phyloP scores from a whole-genome alignment of 2,329 filamentous ascomycete genomes.

The Stemphylium lycopersici region DNA sequence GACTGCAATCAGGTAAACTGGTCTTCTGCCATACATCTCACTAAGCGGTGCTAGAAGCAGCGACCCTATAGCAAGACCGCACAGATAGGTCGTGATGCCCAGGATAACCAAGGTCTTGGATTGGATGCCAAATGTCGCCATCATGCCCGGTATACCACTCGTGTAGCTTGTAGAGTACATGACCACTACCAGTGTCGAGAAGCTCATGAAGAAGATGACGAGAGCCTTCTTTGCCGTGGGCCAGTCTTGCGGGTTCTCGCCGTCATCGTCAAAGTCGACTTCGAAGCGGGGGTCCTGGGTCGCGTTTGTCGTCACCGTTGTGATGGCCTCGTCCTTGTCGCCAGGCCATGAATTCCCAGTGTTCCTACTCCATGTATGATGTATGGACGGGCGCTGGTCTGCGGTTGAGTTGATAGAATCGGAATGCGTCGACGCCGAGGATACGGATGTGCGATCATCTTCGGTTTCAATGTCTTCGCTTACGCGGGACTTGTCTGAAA shows the following conservation, averaged over 20 bases:
- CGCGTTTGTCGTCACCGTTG: conserved; percentile 44
- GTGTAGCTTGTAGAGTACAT: conserved; percentile 80
- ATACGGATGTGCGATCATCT: conserved; percentile 30
- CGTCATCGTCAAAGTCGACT: conserved; percentile 68
- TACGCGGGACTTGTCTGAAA: conserved; percentile 8
- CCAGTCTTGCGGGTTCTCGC: conserved; percentile 73
- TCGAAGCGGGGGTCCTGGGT: conserved; percentile 67
- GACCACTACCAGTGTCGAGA: conserved; percentile 58
- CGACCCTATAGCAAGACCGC: conserved; percentile 74
- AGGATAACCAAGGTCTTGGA: conserved; percentile 69
- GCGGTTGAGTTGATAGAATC: conserved; percentile 24
- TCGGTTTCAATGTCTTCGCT: conserved; percentile 14
- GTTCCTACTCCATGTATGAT: conserved; percentile 44
- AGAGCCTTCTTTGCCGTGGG: conserved; percentile 62
- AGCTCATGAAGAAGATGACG: conserved; percentile 62
- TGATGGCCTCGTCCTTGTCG: conserved; percentile 34
- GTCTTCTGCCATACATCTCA: conserved; percentile 71
- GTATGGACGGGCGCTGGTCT: conserved; percentile 34
- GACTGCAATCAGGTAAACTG: conserved; percentile 72
- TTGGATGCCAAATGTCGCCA: conserved; percentile 66
- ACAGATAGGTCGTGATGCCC: conserved; percentile 78
- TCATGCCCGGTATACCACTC: conserved; percentile 71
- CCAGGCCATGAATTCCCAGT: conserved; percentile 36
- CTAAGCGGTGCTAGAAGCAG: conserved; percentile 76
- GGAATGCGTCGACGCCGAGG: conserved; percentile 33